Base-by-base conservation (phyloP, 495 filamentous ascomycete genomes). In the Daldinia caldariorum region DNA sequence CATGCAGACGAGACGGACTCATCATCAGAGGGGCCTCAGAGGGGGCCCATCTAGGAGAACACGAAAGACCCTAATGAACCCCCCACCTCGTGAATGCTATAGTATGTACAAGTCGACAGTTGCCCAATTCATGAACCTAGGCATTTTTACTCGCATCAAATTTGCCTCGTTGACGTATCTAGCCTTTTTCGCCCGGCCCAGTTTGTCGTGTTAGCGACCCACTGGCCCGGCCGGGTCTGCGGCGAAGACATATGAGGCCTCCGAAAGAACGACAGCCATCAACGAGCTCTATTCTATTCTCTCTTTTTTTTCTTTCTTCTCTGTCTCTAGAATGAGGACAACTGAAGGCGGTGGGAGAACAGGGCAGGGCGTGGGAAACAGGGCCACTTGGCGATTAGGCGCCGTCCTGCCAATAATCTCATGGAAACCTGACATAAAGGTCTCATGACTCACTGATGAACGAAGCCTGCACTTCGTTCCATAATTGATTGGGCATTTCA, bases 81-180 rank as follows among this genome's bases (percentile, higher is more conserved):
- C n/a, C 26, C 63, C 63, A 72, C 63, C 34, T 41, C 47, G 26
- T 22, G 39, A 59, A 58, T 38, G 45, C 47, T 38, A 43, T n/a
- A n/a, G n/a, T n/a, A n/a, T 32, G 26, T 26, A 5, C 34, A 7
- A 7, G 34, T 10, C 6, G 34, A 37, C 39, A 55, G 45, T 65
- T 58, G 51, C 50, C 55, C 56, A 35, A 35, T 59, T 65, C 55
- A 58, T 53, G 7, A 61, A 51, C 50, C 39, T 20, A 29, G 38
- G 16, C 16, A 31, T 55, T 55, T 55, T 59, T 14, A 56, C 45
- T 22, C 16, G 45, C 47, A 61, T 45, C 31, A 6, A 61, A 29
- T 65, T 72, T 43, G 70, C 70, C 70, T 68, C 29, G 29, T 67
- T 66, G 63, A 66, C 58, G 34, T 66, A 66, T 57, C 43, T 32